Base-by-base conservation (phyloP, 169 alveolate species). In the Plasmodium vinckei region DNA sequence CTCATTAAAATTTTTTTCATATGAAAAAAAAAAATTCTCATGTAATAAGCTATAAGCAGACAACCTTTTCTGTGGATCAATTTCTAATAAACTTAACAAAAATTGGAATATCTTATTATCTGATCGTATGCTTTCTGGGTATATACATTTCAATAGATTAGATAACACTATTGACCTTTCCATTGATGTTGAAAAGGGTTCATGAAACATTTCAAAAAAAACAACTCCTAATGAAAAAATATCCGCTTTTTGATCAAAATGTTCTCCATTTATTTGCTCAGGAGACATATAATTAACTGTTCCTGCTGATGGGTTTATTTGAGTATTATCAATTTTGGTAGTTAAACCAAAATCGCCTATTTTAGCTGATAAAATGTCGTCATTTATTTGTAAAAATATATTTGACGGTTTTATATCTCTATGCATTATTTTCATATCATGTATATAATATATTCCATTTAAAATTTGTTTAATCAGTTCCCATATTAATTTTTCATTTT, bases 301-400 rank as follows among this genome's bases (percentile, higher is more conserved):
- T 6, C 97, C 97, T 49, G 95, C 96, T 13, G 82, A 77, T 42
- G 94, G 92, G 57, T 86, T 79, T 23, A 84, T 77, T 23, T 92
- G 61, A 39, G 60, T 88, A 5, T 72, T 84, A 42, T 75, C 84
- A 59, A 95, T 79, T 77, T 91, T 92, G 13, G 97, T 94, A 33
- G 97, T 95, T 39, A 95, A 94, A 4, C 97, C 97, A 63, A 95
- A 95, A 59, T 95, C 97, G 25, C 97, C 97, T 46, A 95, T 77
- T 88, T 95, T 95, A 23, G 94, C 94, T 60, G 93, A 69, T 47
- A 91, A 69, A 25, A 60, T 73, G 17, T 94, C 91, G 23, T 87
- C 94, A 54, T 92, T 94, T 10, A 93, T 82, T 73, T 95, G 94
- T 42, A 95, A 86, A 75, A 95, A 95, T 23, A 95, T 95, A 89